Evolutionary conservation across 2,329 filamentous ascomycete species (phyloP), one percentile per base, ranked within the genome.

Genomic region (Drechslerella stenobrocha): DNA sequence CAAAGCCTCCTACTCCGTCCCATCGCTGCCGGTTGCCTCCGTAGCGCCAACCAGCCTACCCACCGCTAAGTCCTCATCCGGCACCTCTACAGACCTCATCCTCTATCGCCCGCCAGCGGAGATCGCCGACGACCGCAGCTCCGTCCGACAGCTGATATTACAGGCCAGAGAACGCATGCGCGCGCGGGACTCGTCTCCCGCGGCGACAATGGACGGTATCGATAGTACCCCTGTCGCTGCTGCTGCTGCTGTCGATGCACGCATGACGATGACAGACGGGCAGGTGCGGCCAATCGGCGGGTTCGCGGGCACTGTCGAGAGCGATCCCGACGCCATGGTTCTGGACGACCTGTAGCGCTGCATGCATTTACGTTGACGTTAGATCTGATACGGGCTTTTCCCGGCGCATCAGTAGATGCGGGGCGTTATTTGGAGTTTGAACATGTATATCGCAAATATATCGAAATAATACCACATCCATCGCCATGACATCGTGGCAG

Each of bases 31-130:
- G 52, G 79, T 83, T 2, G 80, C 80, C 67, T 79, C 83, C 73
- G 76, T 83, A 32, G 83, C 81, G 2, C 81, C 81, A 70, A 52
- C 44, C 1, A 59, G 46, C 23, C 48, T 40, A 35, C 65, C 56
- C 77, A 84, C 79, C 93, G 82, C 75, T 8, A 80, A 84, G 74
- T 73, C 63, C 2, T 37, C 50, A 6, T 56, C 55, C 13, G 66
- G 52, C 11, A 60, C 40, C 30, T 72, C 70, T 13, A 72, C 59
- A 20, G 71, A 72, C 37, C 42, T 97, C 70, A 87, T 98, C 13
- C 82, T 97, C 34, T 97, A 97, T 50, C 90, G 91, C 4, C 81
- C 81, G 47, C 90, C 89, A 13, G 76, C 96, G 70, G 87, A 84
- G 0, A 82, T 95, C 18, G 85, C 90, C 0, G 82, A 85, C 74